Base-by-base conservation (phyloP, 2,329 filamentous ascomycete genomes). In the Ceratocystis smalleyi region DNA sequence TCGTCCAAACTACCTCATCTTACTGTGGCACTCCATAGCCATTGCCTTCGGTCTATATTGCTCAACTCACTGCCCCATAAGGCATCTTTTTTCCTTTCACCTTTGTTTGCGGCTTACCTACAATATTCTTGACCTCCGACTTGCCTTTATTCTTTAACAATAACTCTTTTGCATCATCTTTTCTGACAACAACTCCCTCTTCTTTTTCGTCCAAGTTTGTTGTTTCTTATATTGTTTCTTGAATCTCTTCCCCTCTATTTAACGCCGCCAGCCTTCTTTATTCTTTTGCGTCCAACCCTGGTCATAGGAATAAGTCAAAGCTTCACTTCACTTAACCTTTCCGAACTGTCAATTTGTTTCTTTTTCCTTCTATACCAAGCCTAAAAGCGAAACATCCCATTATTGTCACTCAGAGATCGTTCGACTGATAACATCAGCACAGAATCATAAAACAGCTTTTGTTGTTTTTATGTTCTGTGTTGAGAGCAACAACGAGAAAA, bases 1-100 rank as follows among this genome's bases (percentile, higher is more conserved):
- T 57, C 54, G 30, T 57, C 27, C 54, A 57, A 57, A 57, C 54
- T 57, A 57, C 59, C 59, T 32, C 59, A 61, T 61, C 59, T 61
- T 32, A 49, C 8, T 57, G 54, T 57, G 54, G 54, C 54, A 57
- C 54, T 35, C 19, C 54, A 57, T 35, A 57, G 54, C 54, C 54
- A 57, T 57, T 57, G 54, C 54, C 54, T 32, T 57, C 54, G 54
- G 54, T n/a, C 54, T 57, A 57, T 57, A 57, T 57, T 57, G 54
- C 54, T 57, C 54, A 57, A 57, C 40, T 61, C 59, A 61, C 59
- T 61, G 54, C 54, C 54, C 15, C 54, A 57, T 19, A 57, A 35
- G 54, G 30, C 30, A 27, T 61, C 35, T 61, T 15, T 61, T 27
- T 32, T 24, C 19, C 40, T 49, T 32, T 51, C 49, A 7, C 59